Evolutionary conservation across 2,329 filamentous ascomycete genomes (phyloP).

Genomic region (Neospermospora avenae): DNA sequence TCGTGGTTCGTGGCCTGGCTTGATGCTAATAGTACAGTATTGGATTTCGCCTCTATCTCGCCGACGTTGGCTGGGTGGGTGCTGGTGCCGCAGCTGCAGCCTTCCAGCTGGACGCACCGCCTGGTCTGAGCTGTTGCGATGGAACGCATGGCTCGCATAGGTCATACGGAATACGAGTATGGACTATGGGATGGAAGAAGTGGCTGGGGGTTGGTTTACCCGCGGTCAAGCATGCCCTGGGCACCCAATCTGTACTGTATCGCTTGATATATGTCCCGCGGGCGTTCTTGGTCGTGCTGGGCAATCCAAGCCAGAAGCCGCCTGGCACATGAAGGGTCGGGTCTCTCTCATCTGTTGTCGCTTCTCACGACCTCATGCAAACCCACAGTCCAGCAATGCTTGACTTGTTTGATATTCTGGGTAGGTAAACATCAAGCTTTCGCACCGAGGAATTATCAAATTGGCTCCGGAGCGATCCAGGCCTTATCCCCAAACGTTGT

Average conservation of each 20-base stretch:
- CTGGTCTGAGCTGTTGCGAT: neutral
- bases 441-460: no score
- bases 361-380: neutral
- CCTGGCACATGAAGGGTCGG: neutral
- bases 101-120: neutral
- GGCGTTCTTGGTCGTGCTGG: constrained; percentile 2
- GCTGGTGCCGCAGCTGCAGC: neutral
- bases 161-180: no score
- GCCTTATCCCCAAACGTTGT: neutral
- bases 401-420: no score
- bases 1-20: neutral
- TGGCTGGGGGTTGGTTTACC: neutral
- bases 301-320: neutral
- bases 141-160: neutral
- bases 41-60: neutral
- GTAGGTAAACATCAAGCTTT: no score
- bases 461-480: no score
- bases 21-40: neutral
- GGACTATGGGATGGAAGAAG: no score
- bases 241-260: neutral
- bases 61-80: neutral
- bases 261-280: neutral
- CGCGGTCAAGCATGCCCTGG: constrained; percentile 1
- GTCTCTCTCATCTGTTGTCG: neutral
- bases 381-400: no score